Evolutionary conservation across 257 asterid species (phyloP).

Genomic region (Jacaranda mimosifolia): DNA sequence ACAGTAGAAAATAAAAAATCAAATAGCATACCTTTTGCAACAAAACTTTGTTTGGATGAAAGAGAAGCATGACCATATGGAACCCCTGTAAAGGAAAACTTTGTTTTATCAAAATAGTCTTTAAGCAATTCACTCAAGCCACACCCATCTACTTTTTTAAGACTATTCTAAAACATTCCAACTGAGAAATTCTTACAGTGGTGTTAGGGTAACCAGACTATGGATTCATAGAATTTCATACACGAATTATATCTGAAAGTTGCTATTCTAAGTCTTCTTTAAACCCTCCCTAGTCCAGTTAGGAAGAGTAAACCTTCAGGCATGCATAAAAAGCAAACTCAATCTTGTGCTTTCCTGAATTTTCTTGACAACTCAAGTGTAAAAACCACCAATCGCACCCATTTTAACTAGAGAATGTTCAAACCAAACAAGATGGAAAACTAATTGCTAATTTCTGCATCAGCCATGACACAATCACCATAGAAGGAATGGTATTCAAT

Average conservation of each 20-base stretch:
- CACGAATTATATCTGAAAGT: conserved; percentile 4
- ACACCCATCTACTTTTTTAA: conserved; percentile 38
- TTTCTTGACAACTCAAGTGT: conserved; percentile 16
- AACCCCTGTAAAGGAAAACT: conserved; percentile 80
- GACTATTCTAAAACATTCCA: conserved; percentile 24
- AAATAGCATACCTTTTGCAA: conserved; percentile 84
- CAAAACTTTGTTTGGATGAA: conserved; percentile 86
- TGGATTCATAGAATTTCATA: conserved; percentile 5
- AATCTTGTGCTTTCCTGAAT: conserved; percentile 4
- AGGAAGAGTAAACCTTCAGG: conserved; percentile 11
- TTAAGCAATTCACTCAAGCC: conserved; percentile 31
- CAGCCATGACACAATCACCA: conserved; percentile 17
- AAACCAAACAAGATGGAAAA: conserved; percentile 23
- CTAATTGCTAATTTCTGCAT: conserved; percentile 21
- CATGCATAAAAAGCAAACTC: conserved; percentile 13
- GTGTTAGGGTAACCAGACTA: conserved; percentile 25
- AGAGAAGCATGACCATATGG: conserved; percentile 86
- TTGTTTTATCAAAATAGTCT: conserved; percentile 52
- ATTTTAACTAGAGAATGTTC: conserved; percentile 17
- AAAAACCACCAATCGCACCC: conserved; percentile 26
- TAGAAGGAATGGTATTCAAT: neutral
- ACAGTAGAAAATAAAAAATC: conserved; percentile 26
- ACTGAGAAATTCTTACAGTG: conserved; percentile 6
- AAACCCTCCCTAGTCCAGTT: conserved; percentile 16
- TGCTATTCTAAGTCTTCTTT: conserved; percentile 12